Base-by-base conservation (phyloP, 805 yeast genomes). In the Cyberlindnera nakhonratchasimensis region DNA sequence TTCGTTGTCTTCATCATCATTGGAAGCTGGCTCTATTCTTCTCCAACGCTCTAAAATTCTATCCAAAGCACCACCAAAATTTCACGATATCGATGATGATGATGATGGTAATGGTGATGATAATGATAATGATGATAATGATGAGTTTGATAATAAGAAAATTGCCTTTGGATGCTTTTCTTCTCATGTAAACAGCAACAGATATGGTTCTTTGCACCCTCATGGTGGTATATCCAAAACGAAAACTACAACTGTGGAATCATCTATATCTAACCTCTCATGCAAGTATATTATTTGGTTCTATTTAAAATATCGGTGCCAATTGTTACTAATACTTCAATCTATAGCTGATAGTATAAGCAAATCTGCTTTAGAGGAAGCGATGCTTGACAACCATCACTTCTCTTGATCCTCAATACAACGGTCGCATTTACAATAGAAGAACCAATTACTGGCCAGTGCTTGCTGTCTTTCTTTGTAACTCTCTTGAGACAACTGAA, bases 361-460 rank as follows among this genome's bases (percentile, higher is more conserved):
- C 34, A 66, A 63, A 35, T 65, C 71, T 5, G 72, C 72, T 1
- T 47, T 69, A 19, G 73, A 67, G 41, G 72, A 69, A 37, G 72
- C 71, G 1, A 44, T 67, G 28, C 51, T 69, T 49, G 69, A 67
- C 20, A 50, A 63, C 17, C 43, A 65, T 37, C 63, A 61, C 25
- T 59, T 57, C 52, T 46, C 53, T 20, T 10, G 19, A 32, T 49
- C 45, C 24, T 36, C 36, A 2, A 32, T 18, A 55, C 86, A 80
- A 39, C 71, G 65, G 2, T 42, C 53, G 55, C 86, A 81, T 3
- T 61, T 64, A 55, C 86, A 81, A 13, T 61, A 61, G 49, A 81
- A 81, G 51, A 78, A 79, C 86, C 86, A 81, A 33, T 70, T 71
- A 34, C 70, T 74, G 17, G 52, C 56, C 44, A 81, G 58, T 11